phyloP scores from a whole-genome alignment of 805 yeast genomes.

The Dipodascopsis uninucleata region DNA sequence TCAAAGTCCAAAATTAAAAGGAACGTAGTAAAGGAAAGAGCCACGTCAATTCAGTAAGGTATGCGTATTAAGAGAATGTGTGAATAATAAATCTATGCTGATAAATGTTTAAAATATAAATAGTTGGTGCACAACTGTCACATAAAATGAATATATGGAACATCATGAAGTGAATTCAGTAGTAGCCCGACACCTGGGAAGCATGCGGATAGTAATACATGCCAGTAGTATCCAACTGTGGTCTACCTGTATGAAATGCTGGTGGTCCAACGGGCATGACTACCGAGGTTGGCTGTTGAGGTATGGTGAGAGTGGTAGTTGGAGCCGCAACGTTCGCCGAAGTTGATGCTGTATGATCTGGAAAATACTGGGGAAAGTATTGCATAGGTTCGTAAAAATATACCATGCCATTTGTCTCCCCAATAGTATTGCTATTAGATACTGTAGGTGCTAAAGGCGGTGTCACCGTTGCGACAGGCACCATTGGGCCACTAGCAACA shows the following conservation, averaged over 20 bases:
- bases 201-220: constrained; percentile 7
- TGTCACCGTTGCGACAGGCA: constrained; percentile 6
- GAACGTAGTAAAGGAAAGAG: too few relatives aligned
- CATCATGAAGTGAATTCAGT: too few relatives aligned
- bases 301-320: constrained; percentile 4
- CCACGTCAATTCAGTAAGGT: too few relatives aligned
- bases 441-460: constrained; percentile 15
- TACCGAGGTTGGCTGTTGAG: too few relatives aligned
- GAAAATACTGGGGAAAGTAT: constrained; percentile 9
- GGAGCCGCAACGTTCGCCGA: constrained; percentile 3
- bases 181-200: constrained; percentile 1
- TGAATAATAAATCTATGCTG: too few relatives aligned
- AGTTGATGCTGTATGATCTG: constrained; percentile 4
- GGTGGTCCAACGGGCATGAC: not conserved
- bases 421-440: constrained; percentile 4
- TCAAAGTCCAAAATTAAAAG: too few relatives aligned
- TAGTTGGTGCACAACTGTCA: too few relatives aligned
- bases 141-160: too few relatives aligned
- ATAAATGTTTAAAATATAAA: too few relatives aligned
- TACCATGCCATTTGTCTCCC: constrained; percentile 24
- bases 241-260: not conserved
- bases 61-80: too few relatives aligned
- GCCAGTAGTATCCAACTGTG: constrained; percentile 1
- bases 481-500: too few relatives aligned
- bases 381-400: constrained; percentile 21